Percentiles rank a stretch among this genome's conserved stretches.
Evolutionary conservation across 192 early-diverging fungal species (phyloP).

Genomic region (Chytriomyces sp.): DNA sequence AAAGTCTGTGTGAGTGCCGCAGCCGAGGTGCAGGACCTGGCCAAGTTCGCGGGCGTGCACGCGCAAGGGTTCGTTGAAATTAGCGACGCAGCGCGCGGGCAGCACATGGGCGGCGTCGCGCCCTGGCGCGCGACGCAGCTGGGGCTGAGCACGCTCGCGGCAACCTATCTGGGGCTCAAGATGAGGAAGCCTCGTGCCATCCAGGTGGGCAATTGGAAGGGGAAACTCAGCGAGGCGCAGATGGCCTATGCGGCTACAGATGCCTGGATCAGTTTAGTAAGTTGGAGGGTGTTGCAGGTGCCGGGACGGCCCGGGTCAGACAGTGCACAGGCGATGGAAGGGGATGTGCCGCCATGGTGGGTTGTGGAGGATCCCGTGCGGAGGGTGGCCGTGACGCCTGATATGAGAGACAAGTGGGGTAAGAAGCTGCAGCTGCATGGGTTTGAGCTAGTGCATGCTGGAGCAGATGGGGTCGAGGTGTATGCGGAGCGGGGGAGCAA

Average conservation of each 20-base stretch:
- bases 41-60: neutral
- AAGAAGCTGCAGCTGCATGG: neutral
- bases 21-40: neutral
- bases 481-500: neutral
- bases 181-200: slow-evolving; percentile 3
- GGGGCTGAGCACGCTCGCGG: neutral
- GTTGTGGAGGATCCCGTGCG: neutral
- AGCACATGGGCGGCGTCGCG: too few relatives aligned
- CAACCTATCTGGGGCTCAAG: slow-evolving; percentile 8
- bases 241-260: slow-evolving; percentile 21
- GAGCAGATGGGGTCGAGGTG: neutral
- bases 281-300: neutral
- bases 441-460: neutral
- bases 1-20: slow-evolving; percentile 13
- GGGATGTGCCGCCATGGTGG: slow-evolving; percentile 11
- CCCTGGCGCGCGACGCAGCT: too few relatives aligned
- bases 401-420: neutral
- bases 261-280: slow-evolving; percentile 19
- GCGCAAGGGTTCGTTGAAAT: neutral
- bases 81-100: neutral
- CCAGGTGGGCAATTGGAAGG: slow-evolving; percentile 20
- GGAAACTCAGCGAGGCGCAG: neutral
- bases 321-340: neutral
- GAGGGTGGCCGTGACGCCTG: slow-evolving; percentile 1
- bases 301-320: neutral